Base-by-base conservation (phyloP, 2,329 filamentous ascomycete genomes). In the Fusarium subtropicale region DNA sequence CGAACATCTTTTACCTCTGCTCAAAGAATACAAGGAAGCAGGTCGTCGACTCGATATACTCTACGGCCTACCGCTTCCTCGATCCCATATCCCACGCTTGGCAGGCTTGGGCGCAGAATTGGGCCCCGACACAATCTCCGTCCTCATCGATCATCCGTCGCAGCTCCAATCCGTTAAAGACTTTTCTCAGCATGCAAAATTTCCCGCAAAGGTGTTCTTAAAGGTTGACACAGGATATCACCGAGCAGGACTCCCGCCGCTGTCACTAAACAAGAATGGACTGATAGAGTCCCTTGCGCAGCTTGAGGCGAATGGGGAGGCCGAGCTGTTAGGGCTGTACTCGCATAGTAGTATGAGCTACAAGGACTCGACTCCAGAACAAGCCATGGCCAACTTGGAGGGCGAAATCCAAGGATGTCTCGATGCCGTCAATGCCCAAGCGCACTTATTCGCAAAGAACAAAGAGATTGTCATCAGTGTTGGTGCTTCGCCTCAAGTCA, bases 171-270 rank as follows among this genome's bases (percentile, higher is more conserved):
- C 61, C 0, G 41, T 77, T 1, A 42, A 28, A 1, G 74, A 83
- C 3, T 78, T 81, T 3, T 72, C 76, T 2, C 73, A 78, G 3
- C 68, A 76, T 4, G 67, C 71, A 1, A 60, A 70, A 5, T 79
- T 52, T 66, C 76, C 48, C 74, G 80, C 52, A 55, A 74, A 81
- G 0, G 78, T 89, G 3, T 90, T 85, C 45, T 72, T 91, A 39
- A 90, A 91, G 62, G 83, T 91, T 0, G 89, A 91, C 64, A 87
- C 87, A 0, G 89, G 89, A 1, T 88, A 90, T 71, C 85, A 88
- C 65, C 85, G 89, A 4, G 88, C 89, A 1, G 89, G 89, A 1
- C 74, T 90, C 0, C 77, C 80, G 1, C 82, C 85, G 0, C 66
- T 76, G 0, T 76, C 76, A 1, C 77, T 88, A 30, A 76, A 79